These are phyloP conservation scores for Xylaria flabelliformis DNA, from an alignment of 495 filamentous ascomycete genomes.

Conservation along the genomic window DNA sequence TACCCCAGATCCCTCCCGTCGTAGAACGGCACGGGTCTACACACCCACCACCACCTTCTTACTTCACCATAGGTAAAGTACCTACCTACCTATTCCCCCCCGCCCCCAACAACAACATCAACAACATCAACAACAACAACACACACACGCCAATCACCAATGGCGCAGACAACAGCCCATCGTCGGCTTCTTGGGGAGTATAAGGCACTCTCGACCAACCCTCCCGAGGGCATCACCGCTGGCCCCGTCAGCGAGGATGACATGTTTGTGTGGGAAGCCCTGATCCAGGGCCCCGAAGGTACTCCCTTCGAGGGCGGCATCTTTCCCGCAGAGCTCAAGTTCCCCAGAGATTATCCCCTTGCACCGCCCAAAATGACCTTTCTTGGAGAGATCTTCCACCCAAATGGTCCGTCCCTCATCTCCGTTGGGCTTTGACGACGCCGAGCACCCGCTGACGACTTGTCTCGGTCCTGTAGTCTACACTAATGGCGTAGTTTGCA, in stretches of 20 bases:
- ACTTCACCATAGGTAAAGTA: too few species aligned
- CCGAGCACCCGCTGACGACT: slow-evolving; percentile 14
- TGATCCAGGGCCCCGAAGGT: slow-evolving; percentile 93
- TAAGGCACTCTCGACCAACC: slow-evolving; percentile 73
- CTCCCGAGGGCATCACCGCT: slow-evolving; percentile 92
- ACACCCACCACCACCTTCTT: too few species aligned
- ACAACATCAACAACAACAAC: too few species aligned
- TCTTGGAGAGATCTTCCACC: slow-evolving; percentile 90
- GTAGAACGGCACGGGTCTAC: too few species aligned
- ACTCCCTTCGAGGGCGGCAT: slow-evolving; percentile 96
- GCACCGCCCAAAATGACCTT: slow-evolving; percentile 96
- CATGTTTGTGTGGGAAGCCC: slow-evolving; percentile 94
- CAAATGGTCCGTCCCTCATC: slow-evolving; percentile 72
- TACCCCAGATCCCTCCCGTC: too few species aligned
- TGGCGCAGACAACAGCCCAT: slow-evolving; percentile 73
- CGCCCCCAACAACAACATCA: too few species aligned
- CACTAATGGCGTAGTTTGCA: slow-evolving; percentile 88
- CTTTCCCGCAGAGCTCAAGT: slow-evolving; percentile 92
- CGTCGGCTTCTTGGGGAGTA: slow-evolving; percentile 98
- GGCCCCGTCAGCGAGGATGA: slow-evolving; percentile 94
- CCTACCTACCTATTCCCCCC: too few species aligned
- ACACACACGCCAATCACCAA: slow-evolving; percentile 42
- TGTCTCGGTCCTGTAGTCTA: slow-evolving; percentile 68
- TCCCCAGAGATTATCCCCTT: slow-evolving; percentile 95
- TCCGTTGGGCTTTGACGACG: not conserved